Evolutionary conservation across 805 yeast species (phyloP), one percentile per base, ranked within the genome.

Genomic region (Yamadazyma endophytica): DNA sequence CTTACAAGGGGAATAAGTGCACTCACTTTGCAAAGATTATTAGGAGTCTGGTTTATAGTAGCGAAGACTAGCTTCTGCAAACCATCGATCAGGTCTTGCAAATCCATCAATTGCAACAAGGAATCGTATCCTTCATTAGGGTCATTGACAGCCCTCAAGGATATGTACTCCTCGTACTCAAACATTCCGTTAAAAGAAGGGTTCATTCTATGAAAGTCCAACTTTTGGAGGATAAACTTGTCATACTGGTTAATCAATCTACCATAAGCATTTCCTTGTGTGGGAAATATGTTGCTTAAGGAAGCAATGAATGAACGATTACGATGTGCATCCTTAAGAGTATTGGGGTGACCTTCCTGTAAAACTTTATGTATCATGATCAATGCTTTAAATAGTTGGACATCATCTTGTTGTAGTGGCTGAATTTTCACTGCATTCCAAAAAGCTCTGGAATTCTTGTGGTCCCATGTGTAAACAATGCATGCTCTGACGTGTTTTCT

Each of bases 271-370:
- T 58, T 62, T 3, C 65, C 64, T 7, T 54, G 59, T 19, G 50
- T 37, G 9, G 71, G 64, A 32, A 68, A 64, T 6, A 75, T 68
- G 24, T 87, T 68, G 2, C 79, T 81, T 35, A 92, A 65, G 12
- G 88, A 74, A 33, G 79, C 75, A 28, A 90, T 68, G 80, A 94
- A 90, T 31, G 78, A 82, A 30, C 78, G 64, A 52, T 88, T 86
- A 39, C 77, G 68, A 48, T 77, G 82, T 2, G 87, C 97, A 47
- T 87, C 96, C 31, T 75, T 69, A 47, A 90, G 61, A 5, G 86
- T 79, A 17, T 85, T 73, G 9, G 87, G 87, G 54, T 90, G 97
- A n/a, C 98, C 98, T 58, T 90, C 98, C 55, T 92, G 97, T n/a
- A 90, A 62, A 5, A 92, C 90, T 49, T 90, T 89, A 50, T 90